Evolutionary conservation across 805 yeast species (phyloP).

Genomic region (Lachancea sp.): DNA sequence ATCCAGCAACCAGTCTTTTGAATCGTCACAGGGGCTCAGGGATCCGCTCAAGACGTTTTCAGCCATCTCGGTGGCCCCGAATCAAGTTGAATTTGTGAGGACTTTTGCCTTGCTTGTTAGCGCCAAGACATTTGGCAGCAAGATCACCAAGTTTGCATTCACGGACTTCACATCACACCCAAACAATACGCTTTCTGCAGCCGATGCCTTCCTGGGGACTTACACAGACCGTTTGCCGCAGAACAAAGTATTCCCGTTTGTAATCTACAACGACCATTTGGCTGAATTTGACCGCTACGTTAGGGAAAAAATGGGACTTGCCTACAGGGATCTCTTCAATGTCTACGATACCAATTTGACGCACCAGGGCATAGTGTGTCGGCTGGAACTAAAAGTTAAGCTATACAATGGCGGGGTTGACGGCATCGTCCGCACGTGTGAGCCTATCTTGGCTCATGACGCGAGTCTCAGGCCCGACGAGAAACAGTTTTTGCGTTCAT

Average conservation of each 20-base stretch:
- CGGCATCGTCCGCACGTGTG: constrained; percentile 18
- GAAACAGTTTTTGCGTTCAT: not conserved
- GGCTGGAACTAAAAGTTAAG: constrained; percentile 17
- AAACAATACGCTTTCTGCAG: constrained; percentile 16
- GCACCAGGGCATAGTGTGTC: constrained; percentile 23
- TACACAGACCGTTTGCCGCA: constrained; percentile 13
- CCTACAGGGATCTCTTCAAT: constrained; percentile 7
- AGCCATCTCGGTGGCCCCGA: not conserved
- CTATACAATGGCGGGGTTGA: constrained; percentile 18
- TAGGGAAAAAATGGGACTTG: constrained; percentile 9
- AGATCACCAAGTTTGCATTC: constrained; percentile 13
- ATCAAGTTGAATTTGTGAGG: constrained; percentile 6
- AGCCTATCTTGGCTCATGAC: constrained; percentile 11
- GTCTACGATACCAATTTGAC: constrained; percentile 18
- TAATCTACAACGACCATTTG: constrained; percentile 16
- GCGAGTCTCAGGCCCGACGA: constrained; percentile 6
- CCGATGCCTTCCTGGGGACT: constrained; percentile 21
- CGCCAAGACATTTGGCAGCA: constrained; percentile 5
- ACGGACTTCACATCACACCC: constrained; percentile 27
- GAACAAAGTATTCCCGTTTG: constrained; percentile 17
- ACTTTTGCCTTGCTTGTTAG: constrained; percentile 9
- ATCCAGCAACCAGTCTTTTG: not conserved
- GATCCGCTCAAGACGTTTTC: constrained; percentile 8
- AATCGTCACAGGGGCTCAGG: not conserved
- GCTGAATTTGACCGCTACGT: constrained; percentile 7